These are phyloP conservation scores for Davidsoniella eucalypti DNA, from an alignment of 2,329 filamentous ascomycete genomes.

Conservation along the genomic window DNA sequence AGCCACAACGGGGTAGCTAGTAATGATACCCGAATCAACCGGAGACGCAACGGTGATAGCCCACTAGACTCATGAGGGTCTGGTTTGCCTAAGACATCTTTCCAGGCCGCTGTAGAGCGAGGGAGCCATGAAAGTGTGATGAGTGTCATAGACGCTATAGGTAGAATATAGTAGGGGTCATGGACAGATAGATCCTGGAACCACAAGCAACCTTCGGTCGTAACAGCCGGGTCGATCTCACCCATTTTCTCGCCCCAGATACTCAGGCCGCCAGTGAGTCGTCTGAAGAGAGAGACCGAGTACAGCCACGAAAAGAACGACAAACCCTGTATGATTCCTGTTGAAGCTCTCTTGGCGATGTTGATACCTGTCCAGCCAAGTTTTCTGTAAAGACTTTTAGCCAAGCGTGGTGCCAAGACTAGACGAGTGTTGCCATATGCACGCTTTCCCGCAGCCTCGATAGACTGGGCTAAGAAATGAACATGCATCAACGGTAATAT, in stretches of 20 bases:
- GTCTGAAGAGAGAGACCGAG: constrained; percentile 15
- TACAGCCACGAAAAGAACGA: constrained; percentile 12
- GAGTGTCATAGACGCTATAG: constrained; percentile 15
- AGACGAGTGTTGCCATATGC: constrained; percentile 21
- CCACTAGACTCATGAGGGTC: constrained; percentile 12
- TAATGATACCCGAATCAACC: constrained; percentile 5
- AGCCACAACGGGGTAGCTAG: constrained; percentile 9
- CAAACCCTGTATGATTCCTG: constrained; percentile 1
- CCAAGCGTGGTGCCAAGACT: constrained; percentile 1
- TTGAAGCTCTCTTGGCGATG: constrained; percentile 17
- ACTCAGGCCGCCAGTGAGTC: constrained; percentile 15
- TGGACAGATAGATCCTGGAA: constrained; percentile 35
- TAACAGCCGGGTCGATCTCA: constrained; percentile 24
- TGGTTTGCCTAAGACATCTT: constrained; percentile 7
- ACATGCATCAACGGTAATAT: constrained; percentile 12
- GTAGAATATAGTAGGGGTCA: constrained; percentile 35
- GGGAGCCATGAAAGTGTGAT: constrained; percentile 11
- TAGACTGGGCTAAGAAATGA: constrained; percentile 16
- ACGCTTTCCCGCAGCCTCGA: constrained; percentile 14
- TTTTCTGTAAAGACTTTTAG: neutral
- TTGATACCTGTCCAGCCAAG: constrained; percentile 7
- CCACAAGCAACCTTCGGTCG: constrained; percentile 36
- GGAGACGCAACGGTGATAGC: constrained; percentile 6
- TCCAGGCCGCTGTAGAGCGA: constrained; percentile 7
- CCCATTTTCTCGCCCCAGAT: constrained; percentile 15